Base-by-base conservation (phyloP, 2,329 filamentous ascomycete species). In the Diaporthe destruens region DNA sequence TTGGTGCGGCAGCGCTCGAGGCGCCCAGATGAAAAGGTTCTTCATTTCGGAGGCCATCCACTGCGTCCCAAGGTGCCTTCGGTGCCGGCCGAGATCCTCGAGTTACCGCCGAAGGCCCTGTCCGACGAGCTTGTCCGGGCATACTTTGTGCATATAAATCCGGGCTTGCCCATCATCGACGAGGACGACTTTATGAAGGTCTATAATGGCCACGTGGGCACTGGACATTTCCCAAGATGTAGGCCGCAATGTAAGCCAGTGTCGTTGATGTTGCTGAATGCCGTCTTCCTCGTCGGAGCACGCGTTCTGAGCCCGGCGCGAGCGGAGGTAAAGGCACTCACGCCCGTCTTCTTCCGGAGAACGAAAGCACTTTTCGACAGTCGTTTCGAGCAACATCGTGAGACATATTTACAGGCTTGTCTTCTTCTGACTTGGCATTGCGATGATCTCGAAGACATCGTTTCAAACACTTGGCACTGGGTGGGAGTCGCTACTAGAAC, bases 401-500 rank as follows among this genome's bases (percentile, higher is more conserved):
- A 61, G 57, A n/a, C 18, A 1, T 61, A 61, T 25, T 29, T 61
- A 9, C 57, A 61, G n/a, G 57, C 57, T 2, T 29, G 39, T 29
- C 57, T 61, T 5, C 57, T 61, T 39, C 6, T 61, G 36, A 61
- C 57, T 16, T 61, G 57, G 57, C 36, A 44, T 16, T 61, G 57
- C 32, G 39, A 61, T 39, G 39, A 61, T n/a, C 57, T 61, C 8
- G 57, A 61, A 32, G 57, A 61, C 25, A 61, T 61, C 8, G 39
- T 61, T 32, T 61, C 57, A 23, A 61, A 61, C 23, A 20, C 57
- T 44, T 61, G 57, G 57, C 39, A 61, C 25, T 61, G 57, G 57
- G 39, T 61, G 29, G 57, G 57, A 4, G 36, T 61, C 16, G 57
- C 57, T 20, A 47, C 57, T 5, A 44, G 57, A 32, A 61, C 57